Evolutionary conservation across 768 basidiomycete species (phyloP).

Genomic region (Gloeostereum incarnatum): DNA sequence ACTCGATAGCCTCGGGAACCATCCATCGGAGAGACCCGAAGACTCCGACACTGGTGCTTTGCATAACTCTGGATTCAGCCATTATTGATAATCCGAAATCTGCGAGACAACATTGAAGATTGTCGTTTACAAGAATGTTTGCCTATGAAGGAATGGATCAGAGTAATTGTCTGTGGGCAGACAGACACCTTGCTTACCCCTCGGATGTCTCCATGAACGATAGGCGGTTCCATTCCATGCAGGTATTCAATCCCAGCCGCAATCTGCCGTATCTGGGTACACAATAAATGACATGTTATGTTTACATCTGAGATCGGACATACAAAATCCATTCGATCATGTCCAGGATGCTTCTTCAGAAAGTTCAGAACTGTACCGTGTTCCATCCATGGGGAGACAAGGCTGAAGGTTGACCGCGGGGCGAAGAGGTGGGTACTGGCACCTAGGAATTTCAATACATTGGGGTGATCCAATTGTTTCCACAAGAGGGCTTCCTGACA

Average conservation of each 20-base stretch:
- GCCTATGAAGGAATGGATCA: too few species aligned
- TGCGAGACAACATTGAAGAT: not conserved
- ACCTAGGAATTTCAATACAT: constrained; percentile 21
- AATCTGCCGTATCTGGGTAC: constrained; percentile 14
- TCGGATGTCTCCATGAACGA: constrained; percentile 20
- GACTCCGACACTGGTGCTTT: not conserved
- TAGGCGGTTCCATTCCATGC: constrained; percentile 18
- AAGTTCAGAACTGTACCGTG: constrained; percentile 14
- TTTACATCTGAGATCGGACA: constrained; percentile 1
- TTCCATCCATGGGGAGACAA: constrained; percentile 25
- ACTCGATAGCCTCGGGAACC: too few species aligned
- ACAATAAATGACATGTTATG: not conserved
- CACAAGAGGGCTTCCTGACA: constrained; percentile 19
- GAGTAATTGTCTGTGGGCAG: too few species aligned
- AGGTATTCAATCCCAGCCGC: constrained; percentile 19
- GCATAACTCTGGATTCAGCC: not conserved
- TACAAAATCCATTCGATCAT: constrained; percentile 15
- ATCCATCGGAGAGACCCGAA: not conserved
- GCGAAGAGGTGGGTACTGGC: constrained; percentile 8
- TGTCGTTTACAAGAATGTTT: not conserved
- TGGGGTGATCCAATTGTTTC: constrained; percentile 18
- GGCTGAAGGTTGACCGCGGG: constrained; percentile 4
- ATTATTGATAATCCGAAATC: not conserved
- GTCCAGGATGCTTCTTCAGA: constrained; percentile 10
- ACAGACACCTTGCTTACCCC: too few species aligned